Evolutionary conservation across 108 stramenopile species (phyloP).

Genomic region (Discostella pseudostelligera): DNA sequence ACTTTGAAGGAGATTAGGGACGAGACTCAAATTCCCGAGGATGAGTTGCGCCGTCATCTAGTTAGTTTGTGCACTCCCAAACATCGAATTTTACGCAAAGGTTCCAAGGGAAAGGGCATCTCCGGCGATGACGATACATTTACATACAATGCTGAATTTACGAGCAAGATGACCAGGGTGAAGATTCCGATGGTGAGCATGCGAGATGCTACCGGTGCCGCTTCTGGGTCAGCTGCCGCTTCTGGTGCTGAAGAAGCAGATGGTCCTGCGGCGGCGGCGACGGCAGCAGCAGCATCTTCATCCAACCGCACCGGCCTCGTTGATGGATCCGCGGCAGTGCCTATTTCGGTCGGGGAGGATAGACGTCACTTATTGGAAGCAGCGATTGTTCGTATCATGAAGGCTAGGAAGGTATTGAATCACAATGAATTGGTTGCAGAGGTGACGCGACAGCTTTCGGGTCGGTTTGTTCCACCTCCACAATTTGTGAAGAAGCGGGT

Average conservation of each 20-base stretch:
- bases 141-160: slow-evolving; percentile 88
- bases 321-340: slow-evolving; percentile 59
- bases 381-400: slow-evolving; percentile 97
- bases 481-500: slow-evolving; percentile 94
- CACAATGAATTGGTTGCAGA: slow-evolving; percentile 97
- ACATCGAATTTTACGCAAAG: slow-evolving; percentile 89
- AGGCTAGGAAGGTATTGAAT: slow-evolving; percentile 86
- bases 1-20: slow-evolving; percentile 82
- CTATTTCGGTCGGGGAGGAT: slow-evolving; percentile 86
- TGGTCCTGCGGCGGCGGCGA: slow-evolving; percentile 23
- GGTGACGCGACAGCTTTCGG: slow-evolving; percentile 81
- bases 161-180: slow-evolving; percentile 87
- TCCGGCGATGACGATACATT: slow-evolving; percentile 88
- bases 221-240: slow-evolving; percentile 14
- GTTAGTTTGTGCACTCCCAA: slow-evolving; percentile 96
- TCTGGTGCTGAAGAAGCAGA: slow-evolving; percentile 23
- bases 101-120: slow-evolving; percentile 90
- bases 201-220: slow-evolving; percentile 59
- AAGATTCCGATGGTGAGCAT: slow-evolving; percentile 89
- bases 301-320: slow-evolving; percentile 27
- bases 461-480: slow-evolving; percentile 85
- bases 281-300: slow-evolving; percentile 24
- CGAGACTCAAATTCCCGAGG: slow-evolving; percentile 85
- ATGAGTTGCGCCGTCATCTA: slow-evolving; percentile 90
- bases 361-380: slow-evolving; percentile 93